Evolutionary conservation across 2,329 filamentous ascomycete genomes (phyloP).

Genomic region (Aspergillus ochraceus): DNA sequence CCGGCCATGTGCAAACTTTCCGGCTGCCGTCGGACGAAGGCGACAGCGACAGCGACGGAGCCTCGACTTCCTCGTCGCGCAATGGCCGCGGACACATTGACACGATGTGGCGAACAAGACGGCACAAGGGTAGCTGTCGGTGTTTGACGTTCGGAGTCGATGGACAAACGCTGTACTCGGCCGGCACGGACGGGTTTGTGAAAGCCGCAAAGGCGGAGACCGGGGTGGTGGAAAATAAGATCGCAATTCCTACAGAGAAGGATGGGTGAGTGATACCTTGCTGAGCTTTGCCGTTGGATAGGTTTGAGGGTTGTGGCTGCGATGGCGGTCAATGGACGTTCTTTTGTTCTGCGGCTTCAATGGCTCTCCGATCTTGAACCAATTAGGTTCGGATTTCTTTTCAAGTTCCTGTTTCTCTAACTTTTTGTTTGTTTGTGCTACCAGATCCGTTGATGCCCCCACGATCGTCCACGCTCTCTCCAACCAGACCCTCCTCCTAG

Average conservation of each 20-base stretch:
- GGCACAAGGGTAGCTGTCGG: slow-evolving; percentile 93
- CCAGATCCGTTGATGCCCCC: slow-evolving; percentile 64
- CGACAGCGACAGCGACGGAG: slow-evolving; percentile 51
- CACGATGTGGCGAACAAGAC: slow-evolving; percentile 78
- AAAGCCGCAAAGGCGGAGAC: slow-evolving; percentile 61
- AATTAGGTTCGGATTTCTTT: not conserved
- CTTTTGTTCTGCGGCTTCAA: not conserved
- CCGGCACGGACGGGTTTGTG: slow-evolving; percentile 63
- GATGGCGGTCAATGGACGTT: not conserved
- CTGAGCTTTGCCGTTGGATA: not conserved
- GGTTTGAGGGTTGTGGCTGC: not conserved
- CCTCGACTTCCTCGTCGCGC: slow-evolving; percentile 44
- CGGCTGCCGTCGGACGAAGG: slow-evolving; percentile 63
- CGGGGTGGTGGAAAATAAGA: slow-evolving; percentile 75
- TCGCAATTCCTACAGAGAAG: slow-evolving; percentile 63
- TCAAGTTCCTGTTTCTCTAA: not conserved
- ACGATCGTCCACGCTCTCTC: slow-evolving; percentile 80
- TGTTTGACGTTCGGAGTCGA: slow-evolving; percentile 76
- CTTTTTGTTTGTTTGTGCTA: slow-evolving; percentile 28
- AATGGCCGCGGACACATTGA: slow-evolving; percentile 75
- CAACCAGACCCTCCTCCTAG: slow-evolving; percentile 82
- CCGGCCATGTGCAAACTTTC: slow-evolving; percentile 82
- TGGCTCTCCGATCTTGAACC: not conserved
- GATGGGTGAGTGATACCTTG: slow-evolving; percentile 39
- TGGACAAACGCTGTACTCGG: slow-evolving; percentile 65